Evolutionary conservation across 1,139 yeast genomes (phyloP).

Genomic region (Hemisphaericaspora lyxosophila): DNA sequence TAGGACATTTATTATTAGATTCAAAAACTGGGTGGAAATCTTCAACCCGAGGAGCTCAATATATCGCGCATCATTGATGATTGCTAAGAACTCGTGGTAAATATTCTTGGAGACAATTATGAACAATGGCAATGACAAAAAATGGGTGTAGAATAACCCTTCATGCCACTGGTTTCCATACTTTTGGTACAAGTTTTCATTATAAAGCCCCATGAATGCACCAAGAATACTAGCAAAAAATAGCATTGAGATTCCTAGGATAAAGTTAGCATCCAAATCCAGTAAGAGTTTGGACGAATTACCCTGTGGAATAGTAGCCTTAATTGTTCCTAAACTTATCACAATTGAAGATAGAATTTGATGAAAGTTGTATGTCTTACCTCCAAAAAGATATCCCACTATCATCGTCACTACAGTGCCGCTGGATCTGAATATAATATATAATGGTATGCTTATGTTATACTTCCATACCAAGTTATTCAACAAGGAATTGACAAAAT

Average conservation of each 20-base stretch:
- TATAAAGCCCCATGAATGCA: conserved; percentile 56
- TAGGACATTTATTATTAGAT: conserved; percentile 43
- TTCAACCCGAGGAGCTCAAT: conserved; percentile 1
- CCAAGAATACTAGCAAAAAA: conserved; percentile 48
- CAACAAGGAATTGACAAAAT: conserved; percentile 51
- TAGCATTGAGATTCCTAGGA: conserved; percentile 46
- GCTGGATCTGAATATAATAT: conserved; percentile 65
- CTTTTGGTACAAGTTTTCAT: conserved; percentile 47
- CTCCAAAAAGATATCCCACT: conserved; percentile 48
- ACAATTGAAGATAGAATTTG: conserved; percentile 46
- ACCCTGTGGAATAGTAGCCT: conserved; percentile 40
- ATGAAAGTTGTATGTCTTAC: conserved; percentile 42
- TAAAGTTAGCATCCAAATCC: conserved; percentile 16
- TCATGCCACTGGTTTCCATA: conserved; percentile 69
- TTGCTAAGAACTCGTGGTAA: conserved; percentile 15
- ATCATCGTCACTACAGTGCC: conserved; percentile 64
- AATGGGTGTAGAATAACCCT: conserved; percentile 59
- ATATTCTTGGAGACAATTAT: conserved; percentile 25
- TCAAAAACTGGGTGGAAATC: conserved; percentile 19
- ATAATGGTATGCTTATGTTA: conserved; percentile 64
- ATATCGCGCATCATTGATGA: conserved; percentile 11
- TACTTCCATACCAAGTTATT: conserved; percentile 61
- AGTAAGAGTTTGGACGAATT: not conserved
- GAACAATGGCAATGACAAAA: conserved; percentile 58
- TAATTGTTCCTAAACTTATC: conserved; percentile 56